Evolutionary conservation across 345 rosid genomes (phyloP).

Genomic region (Excoecaria agallocha): DNA sequence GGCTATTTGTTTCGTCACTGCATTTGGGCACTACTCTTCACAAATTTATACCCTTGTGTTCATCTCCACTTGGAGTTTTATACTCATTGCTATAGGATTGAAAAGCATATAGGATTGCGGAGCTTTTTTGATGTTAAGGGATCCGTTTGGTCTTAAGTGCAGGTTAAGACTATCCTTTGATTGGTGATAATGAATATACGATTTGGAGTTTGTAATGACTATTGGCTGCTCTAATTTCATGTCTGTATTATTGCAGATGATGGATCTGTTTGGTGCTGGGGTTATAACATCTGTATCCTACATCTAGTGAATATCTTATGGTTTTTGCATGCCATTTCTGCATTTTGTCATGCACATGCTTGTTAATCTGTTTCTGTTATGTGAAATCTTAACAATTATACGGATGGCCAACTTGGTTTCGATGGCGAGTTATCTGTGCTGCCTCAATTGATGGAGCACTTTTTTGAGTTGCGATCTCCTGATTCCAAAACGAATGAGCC

Average conservation of each 20-base stretch:
- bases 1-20: neutral
- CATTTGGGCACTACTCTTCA: neutral
- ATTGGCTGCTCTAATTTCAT: neutral
- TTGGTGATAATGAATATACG: neutral
- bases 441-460: constrained; percentile 53
- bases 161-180: constrained; percentile 3
- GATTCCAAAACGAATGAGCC: constrained; percentile 34
- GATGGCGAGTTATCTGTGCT: constrained; percentile 48
- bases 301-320: neutral
- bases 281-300: constrained; percentile 91
- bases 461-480: constrained; percentile 34
- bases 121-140: neutral
- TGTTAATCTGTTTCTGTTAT: constrained; percentile 12
- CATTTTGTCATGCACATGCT: constrained; percentile 8
- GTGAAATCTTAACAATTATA: constrained; percentile 55
- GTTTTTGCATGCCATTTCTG: neutral
- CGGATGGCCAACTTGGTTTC: constrained; percentile 88
- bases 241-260: constrained; percentile 59
- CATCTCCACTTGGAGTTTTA: neutral
- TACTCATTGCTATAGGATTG: neutral
- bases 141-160: neutral
- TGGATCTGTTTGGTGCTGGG: constrained; percentile 96
- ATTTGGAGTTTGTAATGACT: neutral
- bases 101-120: neutral
- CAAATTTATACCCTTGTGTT: neutral